Evolutionary conservation across 129 eudicot species (phyloP).

Genomic region (Kitagawia praeruptora): DNA sequence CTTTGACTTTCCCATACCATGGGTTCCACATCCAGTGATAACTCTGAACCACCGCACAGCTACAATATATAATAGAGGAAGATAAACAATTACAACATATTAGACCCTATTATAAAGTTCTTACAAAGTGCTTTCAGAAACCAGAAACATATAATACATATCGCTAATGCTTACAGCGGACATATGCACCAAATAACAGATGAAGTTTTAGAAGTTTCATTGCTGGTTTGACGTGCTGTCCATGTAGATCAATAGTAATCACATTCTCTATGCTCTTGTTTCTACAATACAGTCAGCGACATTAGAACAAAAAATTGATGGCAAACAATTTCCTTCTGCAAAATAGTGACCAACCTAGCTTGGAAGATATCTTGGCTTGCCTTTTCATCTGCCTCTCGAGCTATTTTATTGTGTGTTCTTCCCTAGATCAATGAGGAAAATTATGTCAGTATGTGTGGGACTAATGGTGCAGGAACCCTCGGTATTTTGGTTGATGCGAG

Average conservation of each 20-base stretch:
- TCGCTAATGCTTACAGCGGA: slow-evolving; percentile 59
- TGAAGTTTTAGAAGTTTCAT: slow-evolving; percentile 90
- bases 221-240: slow-evolving; percentile 94
- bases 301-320: background rate
- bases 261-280: slow-evolving; percentile 68
- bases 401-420: slow-evolving; percentile 47
- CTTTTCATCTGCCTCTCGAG: slow-evolving; percentile 76
- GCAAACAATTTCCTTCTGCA: background rate
- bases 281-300: slow-evolving; percentile 38
- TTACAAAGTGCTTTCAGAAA: background rate
- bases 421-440: slow-evolving; percentile 45
- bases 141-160: background rate
- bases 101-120: background rate
- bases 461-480: background rate
- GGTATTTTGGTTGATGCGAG: background rate
- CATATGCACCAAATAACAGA: slow-evolving; percentile 87
- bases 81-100: background rate
- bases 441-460: background rate
- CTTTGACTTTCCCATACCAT: slow-evolving; percentile 82
- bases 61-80: slow-evolving; percentile 20
- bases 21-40: slow-evolving; percentile 93
- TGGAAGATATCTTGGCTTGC: slow-evolving; percentile 85
- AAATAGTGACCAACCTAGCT: slow-evolving; percentile 51
- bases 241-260: slow-evolving; percentile 92
- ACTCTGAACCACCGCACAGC: slow-evolving; percentile 83